phyloP scores from a whole-genome alignment of 2,329 filamentous ascomycete genomes.

The Ascochyta clinopodiicola region DNA sequence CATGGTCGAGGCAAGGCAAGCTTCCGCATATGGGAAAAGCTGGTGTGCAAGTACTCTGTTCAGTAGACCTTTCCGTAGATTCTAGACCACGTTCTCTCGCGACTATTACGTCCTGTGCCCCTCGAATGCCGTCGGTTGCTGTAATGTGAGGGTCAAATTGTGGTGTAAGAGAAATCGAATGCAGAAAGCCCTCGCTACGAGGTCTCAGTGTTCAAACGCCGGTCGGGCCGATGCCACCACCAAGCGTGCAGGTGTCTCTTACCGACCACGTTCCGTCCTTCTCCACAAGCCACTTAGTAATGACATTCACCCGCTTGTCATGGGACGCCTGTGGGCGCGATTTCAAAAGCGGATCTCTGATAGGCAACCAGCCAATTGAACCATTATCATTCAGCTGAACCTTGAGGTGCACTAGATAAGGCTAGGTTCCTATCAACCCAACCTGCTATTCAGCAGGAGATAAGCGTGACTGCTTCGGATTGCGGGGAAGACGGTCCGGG shows the following conservation, averaged over 20 bases:
- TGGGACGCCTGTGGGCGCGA: neutral
- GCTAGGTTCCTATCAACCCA: constrained; percentile 2
- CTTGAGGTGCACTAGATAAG: neutral
- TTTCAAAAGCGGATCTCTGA: neutral
- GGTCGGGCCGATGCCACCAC: constrained; percentile 9
- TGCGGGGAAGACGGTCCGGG: constrained; percentile 5
- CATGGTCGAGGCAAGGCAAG: no score
- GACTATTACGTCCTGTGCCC: no score
- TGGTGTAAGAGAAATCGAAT: neutral
- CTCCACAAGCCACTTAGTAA: neutral
- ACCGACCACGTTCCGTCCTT: neutral
- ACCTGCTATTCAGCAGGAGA: constrained; percentile 1
- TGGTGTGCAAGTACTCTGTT: no score
- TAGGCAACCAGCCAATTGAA: neutral
- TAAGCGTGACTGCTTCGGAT: constrained; percentile 12
- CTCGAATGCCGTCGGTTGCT: no score
- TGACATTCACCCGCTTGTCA: neutral
- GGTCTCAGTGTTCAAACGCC: neutral
- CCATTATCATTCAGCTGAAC: neutral
- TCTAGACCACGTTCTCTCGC: no score
- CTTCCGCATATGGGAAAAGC: no score
- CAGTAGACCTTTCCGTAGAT: no score
- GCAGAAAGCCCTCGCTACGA: neutral
- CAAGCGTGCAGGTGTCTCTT: neutral
- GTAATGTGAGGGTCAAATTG: neutral